Evolutionary conservation across 73 alveolate species (phyloP), one percentile per base, ranked within the genome.

Genomic region (Paramecium biaurelia): DNA sequence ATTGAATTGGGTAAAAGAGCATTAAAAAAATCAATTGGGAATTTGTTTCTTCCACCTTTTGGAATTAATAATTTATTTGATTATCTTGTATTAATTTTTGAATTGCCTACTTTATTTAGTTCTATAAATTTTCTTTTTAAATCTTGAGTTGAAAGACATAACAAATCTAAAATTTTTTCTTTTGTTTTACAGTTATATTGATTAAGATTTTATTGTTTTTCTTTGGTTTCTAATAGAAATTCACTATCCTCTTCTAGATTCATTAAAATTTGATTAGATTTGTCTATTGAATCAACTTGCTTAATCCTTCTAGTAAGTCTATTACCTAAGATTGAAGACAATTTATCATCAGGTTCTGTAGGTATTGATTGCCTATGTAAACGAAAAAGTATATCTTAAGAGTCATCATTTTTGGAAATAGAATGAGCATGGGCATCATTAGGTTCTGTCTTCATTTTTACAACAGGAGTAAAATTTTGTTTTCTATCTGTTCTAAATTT

Each of bases 401-500:
- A 76, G 1, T 76, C 89, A 76, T 76, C 89, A 4, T 28, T 1
- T 38, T 45, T 76, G 10, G 47, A 8, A 18, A 32, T n/a, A 10
- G 85, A 14, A 8, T 28, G 28, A 14, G 15, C 24, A 18, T 7
- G n/a, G 3, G 30, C 10, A 14, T 70, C 85, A 70, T 35, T 70
- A 14, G 85, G 85, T 70, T 70, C 85, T 70, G 85, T 70, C 34
- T 70, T 70, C 57, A 70, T 70, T 70, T 70, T 70, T 5, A 15
- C 42, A 11, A 76, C 11, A 18, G 89, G 89, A 41, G 89, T 76
- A 76, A 12, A 21, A 42, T 76, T 76, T 5, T 4, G 30, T 21
- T 18, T 26, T 23, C 79, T 59, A 10, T 59, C 79, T 20, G 23
- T 21, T 30, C 89, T 38, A 18, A 23, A 38, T 76, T 76, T 76